phyloP scores from a whole-genome alignment of 768 basidiomycete species.

The Tricholoma matsutake region DNA sequence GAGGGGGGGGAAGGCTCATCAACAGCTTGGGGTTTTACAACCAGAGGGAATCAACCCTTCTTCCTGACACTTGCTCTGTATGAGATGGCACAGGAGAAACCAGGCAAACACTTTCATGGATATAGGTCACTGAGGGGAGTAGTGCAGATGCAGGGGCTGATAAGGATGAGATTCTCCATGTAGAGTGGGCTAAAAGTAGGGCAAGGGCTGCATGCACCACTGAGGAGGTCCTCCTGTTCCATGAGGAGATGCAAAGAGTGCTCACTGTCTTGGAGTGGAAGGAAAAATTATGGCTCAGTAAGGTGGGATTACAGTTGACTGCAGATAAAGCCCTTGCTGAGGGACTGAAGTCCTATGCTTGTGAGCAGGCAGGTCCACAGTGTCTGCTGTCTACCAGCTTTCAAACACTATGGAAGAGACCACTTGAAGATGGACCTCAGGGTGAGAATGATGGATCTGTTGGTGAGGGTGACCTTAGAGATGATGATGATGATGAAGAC shows the following conservation, averaged over 20 bases:
- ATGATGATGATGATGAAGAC: background rate
- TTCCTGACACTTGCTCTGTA: background rate
- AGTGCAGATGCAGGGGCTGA: background rate
- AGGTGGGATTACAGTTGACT: background rate
- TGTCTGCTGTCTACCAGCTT: background rate
- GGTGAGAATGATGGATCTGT: background rate
- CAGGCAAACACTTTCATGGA: background rate
- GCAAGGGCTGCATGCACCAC: slow-evolving; percentile 13
- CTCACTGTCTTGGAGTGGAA: slow-evolving; percentile 21
- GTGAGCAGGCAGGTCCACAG: background rate
- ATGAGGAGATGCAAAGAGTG: slow-evolving; percentile 26
- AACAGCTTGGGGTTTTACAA: too few species aligned
- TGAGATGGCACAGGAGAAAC: slow-evolving; percentile 6
- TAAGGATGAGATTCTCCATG: slow-evolving; percentile 8
- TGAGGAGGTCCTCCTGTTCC: slow-evolving; percentile 21
- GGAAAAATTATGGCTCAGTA: slow-evolving; percentile 13
- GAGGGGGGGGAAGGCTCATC: background rate
- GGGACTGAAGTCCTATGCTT: slow-evolving; percentile 1
- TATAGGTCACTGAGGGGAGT: background rate
- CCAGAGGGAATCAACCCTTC: background rate
- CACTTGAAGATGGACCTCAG: background rate
- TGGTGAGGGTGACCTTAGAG: too few species aligned
- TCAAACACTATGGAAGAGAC: background rate
- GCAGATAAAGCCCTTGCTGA: background rate
- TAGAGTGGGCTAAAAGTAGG: slow-evolving; percentile 20